Conservation (phyloP, 345 rosid genomes). For the Draba incana region DNA sequence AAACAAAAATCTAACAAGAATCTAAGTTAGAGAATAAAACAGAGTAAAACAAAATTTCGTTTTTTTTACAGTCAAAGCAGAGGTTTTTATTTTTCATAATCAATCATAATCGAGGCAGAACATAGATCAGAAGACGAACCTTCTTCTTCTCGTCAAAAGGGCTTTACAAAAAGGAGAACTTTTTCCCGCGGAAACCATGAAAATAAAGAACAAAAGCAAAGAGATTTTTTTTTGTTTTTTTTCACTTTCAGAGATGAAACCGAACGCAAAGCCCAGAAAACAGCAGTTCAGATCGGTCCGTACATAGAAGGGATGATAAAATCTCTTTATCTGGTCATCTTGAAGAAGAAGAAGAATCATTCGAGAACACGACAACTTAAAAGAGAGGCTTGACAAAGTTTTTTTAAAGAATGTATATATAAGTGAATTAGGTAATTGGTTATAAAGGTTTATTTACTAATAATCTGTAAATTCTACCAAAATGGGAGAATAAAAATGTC, state of each 20-base stretch:
- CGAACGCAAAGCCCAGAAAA: constrained; percentile 17
- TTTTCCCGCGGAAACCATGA: constrained; percentile 38
- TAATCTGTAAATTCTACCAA: no score
- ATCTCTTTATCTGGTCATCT: constrained; percentile 12
- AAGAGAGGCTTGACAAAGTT: constrained; percentile 23
- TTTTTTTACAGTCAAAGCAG: not conserved
- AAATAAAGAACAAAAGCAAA: constrained; percentile 4
- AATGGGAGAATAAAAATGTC: no score
- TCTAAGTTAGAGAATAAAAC: not conserved
- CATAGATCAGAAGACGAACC: constrained; percentile 14
- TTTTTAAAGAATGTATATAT: no score
- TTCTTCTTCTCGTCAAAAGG: constrained; percentile 7
- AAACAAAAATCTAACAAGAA: no score
- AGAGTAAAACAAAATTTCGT: not conserved
- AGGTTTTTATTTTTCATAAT: not conserved
- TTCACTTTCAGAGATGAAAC: constrained; percentile 24
- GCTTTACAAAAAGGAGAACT: constrained; percentile 13
- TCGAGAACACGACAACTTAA: constrained; percentile 36
- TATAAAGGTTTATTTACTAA: no score
- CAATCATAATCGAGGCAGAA: not conserved
- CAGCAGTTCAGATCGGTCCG: constrained; percentile 3
- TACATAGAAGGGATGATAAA: constrained; percentile 6
- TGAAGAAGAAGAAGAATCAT: constrained; percentile 32
- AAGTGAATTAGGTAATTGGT: no score
- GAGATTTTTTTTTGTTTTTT: not conserved